These are phyloP conservation scores for Xylaria arbuscula DNA, from an alignment of 2,329 filamentous ascomycete species.

Conservation along the genomic window DNA sequence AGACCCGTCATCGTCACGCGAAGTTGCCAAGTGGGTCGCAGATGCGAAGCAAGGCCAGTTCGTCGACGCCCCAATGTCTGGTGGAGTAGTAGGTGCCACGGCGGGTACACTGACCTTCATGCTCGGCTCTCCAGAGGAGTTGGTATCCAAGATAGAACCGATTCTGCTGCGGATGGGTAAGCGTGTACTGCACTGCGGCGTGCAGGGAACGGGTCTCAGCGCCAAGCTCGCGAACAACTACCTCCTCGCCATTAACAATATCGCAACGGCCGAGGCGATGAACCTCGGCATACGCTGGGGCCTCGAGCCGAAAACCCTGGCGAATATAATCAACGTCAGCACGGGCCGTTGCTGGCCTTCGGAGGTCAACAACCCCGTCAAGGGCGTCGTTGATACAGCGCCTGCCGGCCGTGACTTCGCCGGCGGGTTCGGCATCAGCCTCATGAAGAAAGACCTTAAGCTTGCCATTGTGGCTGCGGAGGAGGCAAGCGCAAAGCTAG, in stretches of 20 bases:
- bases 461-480: constrained; percentile 78
- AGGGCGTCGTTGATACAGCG: constrained; percentile 80
- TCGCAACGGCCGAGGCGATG: constrained; percentile 74
- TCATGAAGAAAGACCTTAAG: constrained; percentile 85
- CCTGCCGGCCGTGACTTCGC: constrained; percentile 81
- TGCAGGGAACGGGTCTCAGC: constrained; percentile 84
- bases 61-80: constrained; percentile 96
- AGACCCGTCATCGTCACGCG: constrained; percentile 84
- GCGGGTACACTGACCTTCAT: constrained; percentile 95
- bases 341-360: constrained; percentile 97
- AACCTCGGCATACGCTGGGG: constrained; percentile 72
- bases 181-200: constrained; percentile 85
- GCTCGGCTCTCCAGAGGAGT: constrained; percentile 76
- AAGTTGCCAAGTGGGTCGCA: constrained; percentile 76
- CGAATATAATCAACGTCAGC: constrained; percentile 89
- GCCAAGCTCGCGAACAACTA: constrained; percentile 99
- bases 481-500: constrained; percentile 73
- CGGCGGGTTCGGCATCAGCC: constrained; percentile 79
- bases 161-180: constrained; percentile 86
- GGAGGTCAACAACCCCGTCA: constrained; percentile 94
- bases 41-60: constrained; percentile 78
- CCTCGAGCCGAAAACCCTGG: constrained; percentile 72
- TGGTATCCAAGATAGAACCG: constrained; percentile 73
- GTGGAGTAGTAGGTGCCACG: constrained; percentile 89
- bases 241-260: constrained; percentile 92